phyloP scores from a whole-genome alignment of 1,139 yeast genomes.

The Scheffersomyces lignicola region DNA sequence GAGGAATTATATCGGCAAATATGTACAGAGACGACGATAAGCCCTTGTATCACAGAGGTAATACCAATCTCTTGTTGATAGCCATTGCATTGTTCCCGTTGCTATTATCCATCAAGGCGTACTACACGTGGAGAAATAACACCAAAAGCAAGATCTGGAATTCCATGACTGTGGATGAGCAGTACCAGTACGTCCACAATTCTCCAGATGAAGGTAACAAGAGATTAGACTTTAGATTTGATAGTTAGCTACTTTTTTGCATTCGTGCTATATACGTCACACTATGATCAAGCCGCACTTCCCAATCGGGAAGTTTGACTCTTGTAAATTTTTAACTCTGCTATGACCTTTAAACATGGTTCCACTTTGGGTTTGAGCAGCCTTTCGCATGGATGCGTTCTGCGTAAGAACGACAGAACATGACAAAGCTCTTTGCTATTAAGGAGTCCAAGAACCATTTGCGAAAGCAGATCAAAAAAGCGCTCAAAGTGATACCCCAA shows the following conservation, averaged over 20 bases:
- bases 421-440: constrained; percentile 6
- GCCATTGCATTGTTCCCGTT: constrained; percentile 15
- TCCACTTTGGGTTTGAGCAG: too few species aligned
- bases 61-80: constrained; percentile 20
- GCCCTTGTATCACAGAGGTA: constrained; percentile 57
- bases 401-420: neutral
- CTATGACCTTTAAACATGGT: too few species aligned
- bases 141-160: constrained; percentile 46
- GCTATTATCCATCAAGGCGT: constrained; percentile 24
- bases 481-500: constrained; percentile 14
- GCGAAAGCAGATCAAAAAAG: constrained; percentile 19
- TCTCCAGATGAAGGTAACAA: constrained; percentile 53
- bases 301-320: too few species aligned
- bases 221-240: constrained; percentile 50
- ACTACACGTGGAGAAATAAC: constrained; percentile 47
- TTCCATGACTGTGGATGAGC: constrained; percentile 44
- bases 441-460: constrained; percentile 18
- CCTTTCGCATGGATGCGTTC: too few species aligned
- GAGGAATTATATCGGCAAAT: constrained; percentile 49
- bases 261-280: neutral
- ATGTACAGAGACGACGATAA: constrained; percentile 55
- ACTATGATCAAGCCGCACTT: constrained; percentile 1
- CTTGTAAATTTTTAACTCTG: too few species aligned
- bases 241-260: constrained; percentile 9
- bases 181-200: constrained; percentile 36